Evolutionary conservation across 169 alveolate species (phyloP), one percentile per base, ranked within the genome.

Genomic region (Toxoplasma gondii): DNA sequence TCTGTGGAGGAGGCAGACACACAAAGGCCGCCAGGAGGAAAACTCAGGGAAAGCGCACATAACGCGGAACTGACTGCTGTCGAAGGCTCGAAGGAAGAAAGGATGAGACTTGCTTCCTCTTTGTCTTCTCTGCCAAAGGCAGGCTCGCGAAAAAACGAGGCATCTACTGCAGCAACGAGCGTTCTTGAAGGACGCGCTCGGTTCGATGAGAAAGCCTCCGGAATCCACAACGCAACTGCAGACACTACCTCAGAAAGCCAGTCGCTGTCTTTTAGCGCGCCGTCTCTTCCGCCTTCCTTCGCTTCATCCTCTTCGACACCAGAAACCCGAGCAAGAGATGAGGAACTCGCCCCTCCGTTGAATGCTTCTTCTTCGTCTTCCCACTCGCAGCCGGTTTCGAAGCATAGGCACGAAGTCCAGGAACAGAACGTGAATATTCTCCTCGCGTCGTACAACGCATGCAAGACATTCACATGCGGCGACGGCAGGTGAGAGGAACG

Each of bases 401-500:
- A 64, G 1, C 24, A 64, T 4, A 19, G 34, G n/a, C 78, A 7
- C 78, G 78, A 64, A 31, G 44, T 78, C 24, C 53, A 78, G 24
- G 87, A 78, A n/a, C 29, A 34, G 44, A 78, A 22, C 45, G 43
- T 39, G 31, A 78, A 34, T 78, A 53, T 78, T 34, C 87, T 78
- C 45, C 43, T 78, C 29, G 29, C 45, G 41, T 34, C 87, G 45
- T 78, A 39, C 34, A 19, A 78, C 41, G 87, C 87, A 24, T 78
- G 87, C 87, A 39, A 24, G 87, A 34, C 45, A 34, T 78, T 78
- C 87, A 78, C 87, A 34, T 78, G 87, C 45, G 87, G 44, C 41
- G 87, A 78, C 45, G 87, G 87, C 87, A 27, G 87, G 87, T 78
- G 45, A 78, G 45, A 64, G 78, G 78, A 19, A 29, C 78, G 34